Percentiles rank a stretch among this genome's conserved stretches.
These are phyloP conservation scores for Nymphaea colorata DNA, from an alignment of 164 flowering plant species.

Conservation along the genomic window DNA sequence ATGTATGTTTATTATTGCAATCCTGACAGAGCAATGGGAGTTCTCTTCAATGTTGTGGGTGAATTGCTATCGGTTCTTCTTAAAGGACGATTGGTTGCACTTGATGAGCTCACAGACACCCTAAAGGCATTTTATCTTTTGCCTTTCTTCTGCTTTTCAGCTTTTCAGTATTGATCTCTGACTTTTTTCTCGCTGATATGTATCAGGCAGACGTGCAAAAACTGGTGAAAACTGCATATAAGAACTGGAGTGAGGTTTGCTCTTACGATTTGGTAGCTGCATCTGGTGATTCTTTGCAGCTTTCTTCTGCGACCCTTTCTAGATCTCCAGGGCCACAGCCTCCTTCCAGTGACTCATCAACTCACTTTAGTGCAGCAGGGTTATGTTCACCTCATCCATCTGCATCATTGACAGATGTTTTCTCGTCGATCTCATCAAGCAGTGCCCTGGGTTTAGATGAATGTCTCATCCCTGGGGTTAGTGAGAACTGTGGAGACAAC, in stretches of 20 bases:
- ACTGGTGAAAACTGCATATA: conserved; percentile 40
- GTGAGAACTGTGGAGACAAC: conserved; percentile 24
- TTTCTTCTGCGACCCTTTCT: conserved; percentile 19
- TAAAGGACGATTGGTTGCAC: conserved; percentile 30
- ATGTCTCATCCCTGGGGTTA: conserved; percentile 16
- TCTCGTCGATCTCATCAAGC: conserved; percentile 21
- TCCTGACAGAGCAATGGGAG: conserved; percentile 32
- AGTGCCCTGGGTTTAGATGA: neutral
- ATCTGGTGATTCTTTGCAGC: conserved; percentile 17
- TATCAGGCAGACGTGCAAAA: conserved; percentile 42
- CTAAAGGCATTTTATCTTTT: conserved; percentile 36
- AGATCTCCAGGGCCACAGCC: conserved; percentile 19
- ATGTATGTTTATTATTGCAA: conserved; percentile 29
- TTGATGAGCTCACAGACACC: conserved; percentile 43
- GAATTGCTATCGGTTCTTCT: conserved; percentile 41
- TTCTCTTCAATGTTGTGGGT: conserved; percentile 62
- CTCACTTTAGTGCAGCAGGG: conserved; percentile 20
- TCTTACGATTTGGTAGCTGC: conserved; percentile 29
- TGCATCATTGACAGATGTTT: conserved; percentile 36
- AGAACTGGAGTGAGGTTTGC: conserved; percentile 43
- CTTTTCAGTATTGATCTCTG: neutral
- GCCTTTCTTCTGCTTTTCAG: neutral
- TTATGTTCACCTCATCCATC: conserved; percentile 22
- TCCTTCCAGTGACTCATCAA: conserved; percentile 12
- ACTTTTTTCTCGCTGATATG: neutral